Evolutionary conservation across 805 yeast species (phyloP), one percentile per base, ranked within the genome.

Genomic region (Wilhelminamyces savonicus): DNA sequence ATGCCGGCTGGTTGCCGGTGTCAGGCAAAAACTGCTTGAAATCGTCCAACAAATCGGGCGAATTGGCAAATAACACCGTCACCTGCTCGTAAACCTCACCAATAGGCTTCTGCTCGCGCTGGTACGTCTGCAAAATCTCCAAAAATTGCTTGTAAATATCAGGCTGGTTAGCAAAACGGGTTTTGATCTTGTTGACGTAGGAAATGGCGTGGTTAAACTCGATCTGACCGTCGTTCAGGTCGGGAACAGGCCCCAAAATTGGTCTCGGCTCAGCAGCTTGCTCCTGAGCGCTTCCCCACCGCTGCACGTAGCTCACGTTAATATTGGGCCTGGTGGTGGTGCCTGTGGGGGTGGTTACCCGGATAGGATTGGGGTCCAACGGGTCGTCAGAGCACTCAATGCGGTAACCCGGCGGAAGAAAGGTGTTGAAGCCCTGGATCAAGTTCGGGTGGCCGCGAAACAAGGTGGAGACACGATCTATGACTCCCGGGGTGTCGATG

Each of bases 401-500:
- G 40, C 83, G 69, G 59, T 87, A 92, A 3, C 98, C 99, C 14
- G 94, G 95, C 1, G 99, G 99, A 43, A 92, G 68, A 53, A 92
- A 92, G 2, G 99, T 90, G 62, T 92, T 92, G 60, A 92, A 94
- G 0, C 99, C 98, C 59, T 92, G 97, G 39, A 92, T 90, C 48
- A 92, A 69, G 39, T 81, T 76, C 2, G 95, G 95, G 56, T 87
- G 95, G 10, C 97, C 97, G 39, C 88, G 75, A 56, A 92, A 92
- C 32, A 92, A 63, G 2, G 82, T 73, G 0, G 96, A 85, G 1
- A 92, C 98, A 35, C 98, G 70, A 54, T 90, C 96, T 52, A 92
- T 92, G 17, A 92, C 99, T 21, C 97, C 99, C 0, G 97, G 98
- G 0, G 99, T 92, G 55, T 92, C 97, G 46, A 92, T 88, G 37